A percentile compares a stretch with the other conserved stretches of the same genome.
Evolutionary conservation across 2,329 filamentous ascomycete species (phyloP).

Genomic region (Alternaria alternata): DNA sequence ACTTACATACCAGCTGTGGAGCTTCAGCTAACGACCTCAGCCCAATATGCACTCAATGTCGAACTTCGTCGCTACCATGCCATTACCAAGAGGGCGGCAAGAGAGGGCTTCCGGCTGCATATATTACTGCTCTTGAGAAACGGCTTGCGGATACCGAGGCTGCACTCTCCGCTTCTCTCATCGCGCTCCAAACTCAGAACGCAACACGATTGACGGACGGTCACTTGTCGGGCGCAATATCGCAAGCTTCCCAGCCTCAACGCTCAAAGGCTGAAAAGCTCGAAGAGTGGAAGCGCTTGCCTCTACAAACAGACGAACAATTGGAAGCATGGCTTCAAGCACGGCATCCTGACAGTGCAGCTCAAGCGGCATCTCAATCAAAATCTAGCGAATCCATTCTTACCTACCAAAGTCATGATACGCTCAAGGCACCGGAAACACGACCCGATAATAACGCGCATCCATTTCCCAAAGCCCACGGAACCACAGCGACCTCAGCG

Average conservation of each 20-base stretch:
- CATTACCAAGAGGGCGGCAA: slow-evolving; percentile 39
- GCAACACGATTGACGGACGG: slow-evolving; percentile 1
- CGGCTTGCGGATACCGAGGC: slow-evolving; percentile 37
- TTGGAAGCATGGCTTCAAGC: slow-evolving; percentile 31
- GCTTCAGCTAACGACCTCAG: slow-evolving; percentile 16
- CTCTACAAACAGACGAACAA: slow-evolving; percentile 30
- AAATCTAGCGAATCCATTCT: not conserved
- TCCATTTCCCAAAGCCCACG: not conserved
- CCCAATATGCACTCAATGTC: slow-evolving; percentile 37
- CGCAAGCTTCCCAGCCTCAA: slow-evolving; percentile 1
- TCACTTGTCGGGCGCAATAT: not conserved
- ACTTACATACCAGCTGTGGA: not conserved
- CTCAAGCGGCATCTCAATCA: slow-evolving; percentile 3
- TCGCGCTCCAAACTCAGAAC: slow-evolving; percentile 16
- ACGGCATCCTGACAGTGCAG: slow-evolving; percentile 16
- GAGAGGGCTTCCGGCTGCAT: slow-evolving; percentile 36
- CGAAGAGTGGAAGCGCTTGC: slow-evolving; percentile 34
- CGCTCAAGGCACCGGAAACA: not conserved
- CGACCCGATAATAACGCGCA: not conserved
- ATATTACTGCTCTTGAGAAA: slow-evolving; percentile 34
- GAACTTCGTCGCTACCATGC: slow-evolving; percentile 20
- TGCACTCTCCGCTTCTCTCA: slow-evolving; percentile 28
- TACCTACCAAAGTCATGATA: not conserved
- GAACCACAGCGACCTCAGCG: not conserved
- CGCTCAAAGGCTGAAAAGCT: slow-evolving; percentile 35